A percentile compares a stretch with the other conserved stretches of the same genome.
Evolutionary conservation across 345 rosid genomes (phyloP).

Genomic region (Kernera saxatilis): DNA sequence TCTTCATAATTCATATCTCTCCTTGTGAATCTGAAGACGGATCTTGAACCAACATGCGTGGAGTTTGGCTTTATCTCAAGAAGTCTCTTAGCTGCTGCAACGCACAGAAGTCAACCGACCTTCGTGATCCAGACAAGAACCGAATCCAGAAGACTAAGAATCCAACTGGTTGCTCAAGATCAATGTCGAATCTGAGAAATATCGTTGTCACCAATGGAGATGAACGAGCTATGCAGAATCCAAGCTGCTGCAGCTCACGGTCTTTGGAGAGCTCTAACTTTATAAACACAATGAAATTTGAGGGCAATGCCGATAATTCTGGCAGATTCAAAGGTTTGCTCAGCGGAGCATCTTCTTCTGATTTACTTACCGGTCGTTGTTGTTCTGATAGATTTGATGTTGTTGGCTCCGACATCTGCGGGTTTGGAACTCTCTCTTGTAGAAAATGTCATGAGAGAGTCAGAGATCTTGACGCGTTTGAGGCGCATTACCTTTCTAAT

Average conservation of each 20-base stretch:
- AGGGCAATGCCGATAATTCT: constrained; percentile 32
- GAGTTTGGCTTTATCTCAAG: constrained; percentile 46
- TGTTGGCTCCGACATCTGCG: constrained; percentile 20
- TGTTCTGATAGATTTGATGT: constrained; percentile 26
- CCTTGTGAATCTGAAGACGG: not conserved
- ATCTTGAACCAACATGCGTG: constrained; percentile 31
- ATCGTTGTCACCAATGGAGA: constrained; percentile 29
- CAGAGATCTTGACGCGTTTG: constrained; percentile 42
- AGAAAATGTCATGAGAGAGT: constrained; percentile 43
- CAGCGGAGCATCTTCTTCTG: constrained; percentile 15
- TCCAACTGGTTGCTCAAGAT: constrained; percentile 36
- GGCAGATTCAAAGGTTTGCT: constrained; percentile 1
- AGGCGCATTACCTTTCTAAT: constrained; percentile 47
- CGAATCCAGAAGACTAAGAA: not conserved
- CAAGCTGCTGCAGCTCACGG: constrained; percentile 40
- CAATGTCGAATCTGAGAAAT: constrained; percentile 37
- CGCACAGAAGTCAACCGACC: constrained; percentile 28
- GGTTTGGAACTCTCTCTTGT: constrained; percentile 35
- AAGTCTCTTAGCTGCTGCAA: constrained; percentile 42
- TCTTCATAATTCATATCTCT: constrained; percentile 1
- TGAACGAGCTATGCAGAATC: constrained; percentile 31
- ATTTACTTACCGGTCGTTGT: not conserved
- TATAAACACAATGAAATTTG: constrained; percentile 22
- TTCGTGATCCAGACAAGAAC: constrained; percentile 27
- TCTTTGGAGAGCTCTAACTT: constrained; percentile 42